A percentile compares a stretch with the other conserved stretches of the same genome.
Conservation (phyloP, 768 basidiomycete genomes). For the Coprinellus aureogranulatus region DNA sequence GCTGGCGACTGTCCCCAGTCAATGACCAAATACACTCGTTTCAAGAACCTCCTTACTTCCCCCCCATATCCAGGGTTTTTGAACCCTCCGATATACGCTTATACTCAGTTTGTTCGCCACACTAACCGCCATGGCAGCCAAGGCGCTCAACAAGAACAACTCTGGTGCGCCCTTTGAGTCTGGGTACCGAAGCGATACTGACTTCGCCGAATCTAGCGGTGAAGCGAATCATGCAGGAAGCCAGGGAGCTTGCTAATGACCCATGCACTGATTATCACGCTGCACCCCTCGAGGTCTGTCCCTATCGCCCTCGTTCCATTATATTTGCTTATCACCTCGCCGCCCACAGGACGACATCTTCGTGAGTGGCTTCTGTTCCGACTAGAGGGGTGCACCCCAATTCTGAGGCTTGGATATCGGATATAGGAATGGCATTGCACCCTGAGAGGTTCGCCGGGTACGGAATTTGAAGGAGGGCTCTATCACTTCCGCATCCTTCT, state of each 20-base stretch:
- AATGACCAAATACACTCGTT: not conserved
- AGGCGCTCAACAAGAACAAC: conserved; percentile 83
- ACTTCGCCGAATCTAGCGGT: conserved; percentile 54
- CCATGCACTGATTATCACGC: conserved; percentile 85
- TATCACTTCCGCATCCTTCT: conserved; percentile 92
- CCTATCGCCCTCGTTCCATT: too few relatives aligned
- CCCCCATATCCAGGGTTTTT: not conserved
- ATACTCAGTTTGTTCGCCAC: not conserved
- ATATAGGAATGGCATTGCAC: conserved; percentile 92
- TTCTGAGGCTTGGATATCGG: conserved; percentile 17
- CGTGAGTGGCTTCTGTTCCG: conserved; percentile 42
- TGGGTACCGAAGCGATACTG: not conserved
- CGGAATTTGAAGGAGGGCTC: conserved; percentile 92
- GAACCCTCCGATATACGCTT: not conserved
- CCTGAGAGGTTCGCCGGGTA: conserved; percentile 81
- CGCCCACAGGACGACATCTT: conserved; percentile 77
- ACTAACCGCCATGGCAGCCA: conserved; percentile 24
- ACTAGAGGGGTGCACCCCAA: not conserved
- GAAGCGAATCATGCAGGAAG: conserved; percentile 97
- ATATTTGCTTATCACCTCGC: conserved; percentile 8
- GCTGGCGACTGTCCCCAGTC: not conserved
- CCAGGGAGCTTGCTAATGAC: conserved; percentile 81
- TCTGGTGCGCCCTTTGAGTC: conserved; percentile 52
- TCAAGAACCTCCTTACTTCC: not conserved
- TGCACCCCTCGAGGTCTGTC: conserved; percentile 67